Evolutionary conservation across 495 filamentous ascomycete species (phyloP), one percentile per base, ranked within the genome.

Genomic region (Echria macrotheca): DNA sequence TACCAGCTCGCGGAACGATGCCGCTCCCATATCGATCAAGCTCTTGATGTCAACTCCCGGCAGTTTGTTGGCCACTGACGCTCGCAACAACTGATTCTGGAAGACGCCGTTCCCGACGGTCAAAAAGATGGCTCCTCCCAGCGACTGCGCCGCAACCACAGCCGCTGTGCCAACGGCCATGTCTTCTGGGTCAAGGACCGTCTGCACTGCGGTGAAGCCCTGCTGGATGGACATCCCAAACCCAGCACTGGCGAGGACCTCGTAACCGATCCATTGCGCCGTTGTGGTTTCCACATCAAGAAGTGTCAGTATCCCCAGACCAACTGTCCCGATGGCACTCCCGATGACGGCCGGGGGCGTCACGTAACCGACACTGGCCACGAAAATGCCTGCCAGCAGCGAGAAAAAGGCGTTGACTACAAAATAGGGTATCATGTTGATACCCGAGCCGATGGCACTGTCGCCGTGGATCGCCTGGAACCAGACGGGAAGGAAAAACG

Each of bases 401-500:
- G 78, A 75, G 29, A 73, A 65, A 9, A 82, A 46, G n/a, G 81
- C 76, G 5, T 83, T 70, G 15, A 64, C 63, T 8, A 86, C 69
- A 47, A 89, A 77, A 55, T 82, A 69, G 0, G 87, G 86, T 7
- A 89, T 66, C 43, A 77, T 83, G 56, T 78, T 72, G 55, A 89
- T 79, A 12, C 87, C 86, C 4, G 83, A 86, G 40, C 75, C 70
- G 6, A 77, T 73, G 11, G 86, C 79, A 0, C 72, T 70, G n/a
- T 74, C 76, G 38, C 72, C 75, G 50, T 84, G 80, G 63, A 90
- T 77, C 3, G 84, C 83, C 50, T 88, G 84, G 68, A 88, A 87
- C 79, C 79, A 88, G 77, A 75, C 47, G 15, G 63, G 58, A 19
- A 64, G 23, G 28, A 68, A 63, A 66, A 78, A 77, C 43, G 83